Evolutionary conservation across 169 alveolate genomes (phyloP), one percentile per base, ranked within the genome.

Genomic region (Sarcocystis neurona): DNA sequence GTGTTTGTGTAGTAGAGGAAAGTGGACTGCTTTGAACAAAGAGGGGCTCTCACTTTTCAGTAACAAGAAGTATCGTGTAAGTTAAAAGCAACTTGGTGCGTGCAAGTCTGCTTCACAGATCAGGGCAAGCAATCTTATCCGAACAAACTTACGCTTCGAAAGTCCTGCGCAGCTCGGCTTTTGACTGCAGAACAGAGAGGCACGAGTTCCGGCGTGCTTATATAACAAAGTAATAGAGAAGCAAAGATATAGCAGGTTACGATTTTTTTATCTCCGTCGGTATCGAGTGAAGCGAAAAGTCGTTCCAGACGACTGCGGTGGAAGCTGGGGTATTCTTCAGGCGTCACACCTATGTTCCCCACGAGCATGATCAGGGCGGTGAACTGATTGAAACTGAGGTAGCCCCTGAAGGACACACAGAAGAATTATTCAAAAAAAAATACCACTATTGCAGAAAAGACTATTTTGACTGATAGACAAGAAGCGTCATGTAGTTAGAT

Each of bases 281-380:
- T 39, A 66, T 86, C 90, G 6, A 86, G 85, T 20, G 60, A 74
- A 18, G 39, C 46, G 37, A 86, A 86, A 0, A 86, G 79, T 48
- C 58, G 48, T 5, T 68, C 75, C 0, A 86, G 85, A 10, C 74
- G 66, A 20, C 32, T n/a, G 27, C 43, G 41, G 39, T 75, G 85
- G 79, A 70, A 58, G 68, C 63, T 47, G 48, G 50, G 58, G 63
- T 53, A 75, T 39, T 50, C 47, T 43, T 85, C 78, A n/a, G 85
- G 75, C 47, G 56, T 56, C 47, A 86, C 90, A 0, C 90, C 85
- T 27, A 86, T 20, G 12, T 66, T 23, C 3, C 90, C 85, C 44
- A 86, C 68, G 41, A 86, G 85, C 46, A 86, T 80, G 37, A 86
- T 63, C 2, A 86, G 79, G n/a, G 79, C 85, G 27, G 70, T 86